Base-by-base conservation (phyloP, 2,329 filamentous ascomycete species). In the Hyphodiscus sp. region DNA sequence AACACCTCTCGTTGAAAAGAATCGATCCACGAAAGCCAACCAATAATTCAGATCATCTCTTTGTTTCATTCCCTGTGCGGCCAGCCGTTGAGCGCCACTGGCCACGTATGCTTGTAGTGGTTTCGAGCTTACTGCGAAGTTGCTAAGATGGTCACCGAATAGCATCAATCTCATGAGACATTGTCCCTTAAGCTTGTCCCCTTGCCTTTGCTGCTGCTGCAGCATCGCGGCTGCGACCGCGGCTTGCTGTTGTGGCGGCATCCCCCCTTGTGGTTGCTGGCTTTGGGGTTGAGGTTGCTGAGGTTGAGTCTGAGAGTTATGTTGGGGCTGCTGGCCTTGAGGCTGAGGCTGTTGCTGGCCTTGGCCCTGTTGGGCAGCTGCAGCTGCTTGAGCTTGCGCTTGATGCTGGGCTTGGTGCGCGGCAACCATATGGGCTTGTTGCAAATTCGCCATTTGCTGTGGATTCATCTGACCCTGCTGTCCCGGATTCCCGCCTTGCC, bases 1-100 rank as follows among this genome's bases (percentile, higher is more conserved):
- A 9, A 90, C 82, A 9, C 89, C 91, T 26, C 79, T 80, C 0
- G 80, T 77, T 0, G 89, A 86, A 70, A 96, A 99, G 71, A 95
- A 95, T 46, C 81, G 81, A 41, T 79, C 74, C 18, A 96, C 90
- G 63, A 96, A 94, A 5, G 72, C 71, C 59, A 86, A 80, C 92
- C 92, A 97, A 64, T 89, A 87, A 0, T 75, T 71, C 4, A 95
- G 71, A 64, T 91, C 86, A 55, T 86, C 83, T 56, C 80, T 78
- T 60, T 80, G 78, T 63, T 81, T 83, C 15, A 75, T 69, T 49
- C 75, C 78, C 78, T 82, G 64, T 20, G 65, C 56, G 49, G 45
- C 41, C 41, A 55, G 45, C 51, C 57, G 51, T 52, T 51, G 51
- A 57, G 56, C 29, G 44, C 54, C 58, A 57, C 51, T 61, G 10